Conservation (phyloP, 2,329 filamentous ascomycete genomes). For the Bipolaris victoriae region DNA sequence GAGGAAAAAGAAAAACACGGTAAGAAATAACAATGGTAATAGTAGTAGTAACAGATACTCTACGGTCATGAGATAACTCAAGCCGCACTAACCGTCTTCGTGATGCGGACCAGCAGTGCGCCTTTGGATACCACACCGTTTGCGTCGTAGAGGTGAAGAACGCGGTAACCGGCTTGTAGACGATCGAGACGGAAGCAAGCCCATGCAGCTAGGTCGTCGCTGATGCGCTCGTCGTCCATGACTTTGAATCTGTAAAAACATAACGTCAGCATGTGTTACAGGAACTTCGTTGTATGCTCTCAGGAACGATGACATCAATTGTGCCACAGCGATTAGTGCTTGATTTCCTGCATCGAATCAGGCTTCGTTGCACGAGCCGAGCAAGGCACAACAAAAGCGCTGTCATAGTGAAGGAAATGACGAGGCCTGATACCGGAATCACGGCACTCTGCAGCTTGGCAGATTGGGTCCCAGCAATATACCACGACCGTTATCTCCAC, state of each 20-base stretch:
- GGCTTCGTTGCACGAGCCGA: not conserved
- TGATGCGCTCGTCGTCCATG: conserved; percentile 80
- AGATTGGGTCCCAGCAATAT: conserved; percentile 19
- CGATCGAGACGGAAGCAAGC: conserved; percentile 85
- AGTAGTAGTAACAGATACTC: conserved; percentile 1
- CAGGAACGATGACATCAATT: not conserved
- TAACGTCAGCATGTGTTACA: conserved; percentile 6
- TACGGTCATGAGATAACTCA: conserved; percentile 15
- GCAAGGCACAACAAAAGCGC: not conserved
- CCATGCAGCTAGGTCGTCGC: conserved; percentile 83
- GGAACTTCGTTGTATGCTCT: not conserved
- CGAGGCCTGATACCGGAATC: conserved; percentile 18
- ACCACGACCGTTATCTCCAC: not conserved
- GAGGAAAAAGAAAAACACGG: too few relatives aligned
- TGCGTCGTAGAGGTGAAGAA: conserved; percentile 76
- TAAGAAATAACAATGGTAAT: not conserved
- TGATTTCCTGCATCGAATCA: not conserved
- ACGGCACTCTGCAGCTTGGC: conserved; percentile 22
- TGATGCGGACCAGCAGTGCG: conserved; percentile 74
- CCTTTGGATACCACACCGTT: conserved; percentile 71
- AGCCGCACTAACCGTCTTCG: conserved; percentile 58
- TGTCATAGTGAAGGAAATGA: conserved; percentile 20
- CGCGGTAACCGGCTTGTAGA: conserved; percentile 74
- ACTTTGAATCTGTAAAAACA: conserved; percentile 70
- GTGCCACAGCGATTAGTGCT: not conserved